Evolutionary conservation across 2,329 filamentous ascomycete genomes (phyloP).

Genomic region (Colletotrichum sp.): DNA sequence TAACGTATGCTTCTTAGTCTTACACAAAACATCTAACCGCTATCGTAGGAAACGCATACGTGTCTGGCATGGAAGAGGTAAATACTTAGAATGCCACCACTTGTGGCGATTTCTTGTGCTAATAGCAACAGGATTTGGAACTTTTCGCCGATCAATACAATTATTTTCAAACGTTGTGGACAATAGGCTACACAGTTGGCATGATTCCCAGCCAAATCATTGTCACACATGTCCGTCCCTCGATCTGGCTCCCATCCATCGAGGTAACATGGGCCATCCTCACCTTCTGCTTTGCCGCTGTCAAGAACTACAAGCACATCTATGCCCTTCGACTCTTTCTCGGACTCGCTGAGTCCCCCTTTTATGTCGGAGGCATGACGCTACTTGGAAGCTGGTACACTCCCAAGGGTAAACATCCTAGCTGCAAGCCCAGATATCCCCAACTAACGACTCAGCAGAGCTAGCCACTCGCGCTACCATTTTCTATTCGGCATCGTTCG

Average conservation of each 20-base stretch:
- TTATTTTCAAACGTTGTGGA: not conserved
- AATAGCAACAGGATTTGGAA: not conserved
- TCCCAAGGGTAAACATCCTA: not conserved
- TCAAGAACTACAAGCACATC: not conserved
- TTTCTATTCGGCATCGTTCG: not conserved
- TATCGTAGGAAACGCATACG: not conserved
- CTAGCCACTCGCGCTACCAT: not conserved
- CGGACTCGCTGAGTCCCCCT: not conserved
- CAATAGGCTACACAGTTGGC: not conserved
- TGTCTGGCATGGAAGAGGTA: not conserved
- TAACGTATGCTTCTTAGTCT: accelerated
- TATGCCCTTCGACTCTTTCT: not conserved
- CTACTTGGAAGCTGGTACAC: not conserved
- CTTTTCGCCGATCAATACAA: not conserved
- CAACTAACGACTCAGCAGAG: not conserved
- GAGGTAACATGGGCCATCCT: not conserved
- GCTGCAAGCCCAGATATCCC: not conserved
- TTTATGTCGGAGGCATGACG: not conserved
- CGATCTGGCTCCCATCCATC: not conserved
- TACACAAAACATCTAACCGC: not conserved
- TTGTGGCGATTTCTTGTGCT: accelerated
- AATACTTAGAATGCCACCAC: accelerated
- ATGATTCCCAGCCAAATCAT: not conserved
- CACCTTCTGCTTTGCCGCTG: not conserved
- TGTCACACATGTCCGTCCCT: not conserved